Base-by-base conservation (phyloP, 1,284 basidiomycete species). In the Ganoderma lucidum region DNA sequence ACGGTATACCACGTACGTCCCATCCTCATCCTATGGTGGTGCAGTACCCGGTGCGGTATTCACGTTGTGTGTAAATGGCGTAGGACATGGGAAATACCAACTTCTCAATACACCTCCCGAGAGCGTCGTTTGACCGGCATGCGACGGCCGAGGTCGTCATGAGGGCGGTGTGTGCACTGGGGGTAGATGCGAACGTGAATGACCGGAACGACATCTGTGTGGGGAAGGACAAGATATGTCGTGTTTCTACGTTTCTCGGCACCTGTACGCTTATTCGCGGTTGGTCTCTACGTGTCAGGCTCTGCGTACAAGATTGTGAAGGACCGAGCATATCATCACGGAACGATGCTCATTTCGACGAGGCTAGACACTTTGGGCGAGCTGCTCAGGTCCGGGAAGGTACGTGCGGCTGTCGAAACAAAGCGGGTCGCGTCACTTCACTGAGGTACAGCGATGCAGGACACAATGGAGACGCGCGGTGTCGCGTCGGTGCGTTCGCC, bases 41-140 rank as follows among this genome's bases (percentile, higher is more conserved):
- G 6, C 15, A 39, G 6, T 17, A 17, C 15, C 23, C 28, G n/a
- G 45, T 1, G 53, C 53, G 2, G 28, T 15, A 61, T 51, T 53
- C 45, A 23, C 53, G 51, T 23, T 23, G 14, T 4, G 39, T 19
- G 6, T 41, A 6, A 28, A 30, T 30, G 32, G n/a, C 66, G 44
- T 79, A 99, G 96, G 98, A 99, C 78, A 82, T 95, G 28, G 98
- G 98, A 37, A 99, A 99, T 80, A 96, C 96, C 2, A 99, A 99
- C 80, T 99, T 96, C 80, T 98, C 96, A 1, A 93, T 99, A 72
- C 96, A 98, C 75, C 85, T 97, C 15, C 92, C 97, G 0, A 88
- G 96, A 8, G 79, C 86, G 1, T 84, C 89, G 0, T 99, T 99
- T 75, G 91, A 97, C 76, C 87, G 97, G 48, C 85, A 89, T 42